These are phyloP conservation scores for Xerocomus brunneocitrinus DNA, from an alignment of 768 basidiomycete species.

Conservation along the genomic window DNA sequence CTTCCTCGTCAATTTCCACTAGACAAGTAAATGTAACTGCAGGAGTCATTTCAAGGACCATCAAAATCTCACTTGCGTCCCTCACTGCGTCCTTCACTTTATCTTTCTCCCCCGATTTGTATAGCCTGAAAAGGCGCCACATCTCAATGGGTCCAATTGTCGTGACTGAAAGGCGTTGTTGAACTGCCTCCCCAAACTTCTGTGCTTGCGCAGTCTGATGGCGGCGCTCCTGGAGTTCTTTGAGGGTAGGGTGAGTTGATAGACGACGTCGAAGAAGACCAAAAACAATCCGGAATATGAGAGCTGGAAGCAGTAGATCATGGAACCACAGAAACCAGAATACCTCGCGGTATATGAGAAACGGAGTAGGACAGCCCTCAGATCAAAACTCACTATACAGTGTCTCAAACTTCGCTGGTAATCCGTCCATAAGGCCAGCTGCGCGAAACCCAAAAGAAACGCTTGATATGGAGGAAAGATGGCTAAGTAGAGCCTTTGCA, in stretches of 20 bases:
- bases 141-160: constrained; percentile 49
- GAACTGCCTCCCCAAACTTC: constrained; percentile 48
- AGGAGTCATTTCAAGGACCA: not conserved
- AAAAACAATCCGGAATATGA: constrained; percentile 46
- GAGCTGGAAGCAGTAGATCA: constrained; percentile 49
- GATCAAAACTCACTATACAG: constrained; percentile 44
- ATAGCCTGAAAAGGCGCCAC: constrained; percentile 47
- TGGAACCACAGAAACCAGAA: constrained; percentile 66
- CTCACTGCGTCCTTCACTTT: constrained; percentile 27
- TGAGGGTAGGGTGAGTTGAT: constrained; percentile 50
- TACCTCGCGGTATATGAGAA: constrained; percentile 32
- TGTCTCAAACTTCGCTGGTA: constrained; percentile 40
- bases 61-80: constrained; percentile 1
- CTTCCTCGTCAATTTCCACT: constrained; percentile 24
- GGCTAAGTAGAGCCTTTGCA: constrained; percentile 53
- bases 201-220: constrained; percentile 45
- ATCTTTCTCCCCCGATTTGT: constrained; percentile 35
- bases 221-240: constrained; percentile 51
- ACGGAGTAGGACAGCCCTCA: not conserved
- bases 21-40: not conserved
- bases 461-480: constrained; percentile 46
- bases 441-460: constrained; percentile 35
- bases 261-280: constrained; percentile 46
- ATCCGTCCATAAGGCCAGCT: constrained; percentile 56
- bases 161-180: constrained; percentile 41